phyloP scores from a whole-genome alignment of 176 grass and related monocot species.

The Zea luxurians region DNA sequence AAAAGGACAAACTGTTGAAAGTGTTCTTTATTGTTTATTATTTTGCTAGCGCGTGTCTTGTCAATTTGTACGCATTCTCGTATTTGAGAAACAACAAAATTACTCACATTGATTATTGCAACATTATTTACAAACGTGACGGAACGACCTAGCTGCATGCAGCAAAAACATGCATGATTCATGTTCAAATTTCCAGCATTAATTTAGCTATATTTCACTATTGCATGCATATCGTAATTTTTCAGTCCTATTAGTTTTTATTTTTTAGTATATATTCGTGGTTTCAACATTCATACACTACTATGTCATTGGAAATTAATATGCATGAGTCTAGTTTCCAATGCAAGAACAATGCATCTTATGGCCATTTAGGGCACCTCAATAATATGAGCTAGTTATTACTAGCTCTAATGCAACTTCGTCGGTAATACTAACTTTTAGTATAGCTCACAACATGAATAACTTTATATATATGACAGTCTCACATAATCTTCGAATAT shows the following conservation, averaged over 20 bases:
- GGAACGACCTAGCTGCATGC: too few species aligned
- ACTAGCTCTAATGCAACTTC: not conserved
- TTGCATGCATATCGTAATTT: not conserved
- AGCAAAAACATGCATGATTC: too few species aligned
- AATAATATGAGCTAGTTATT: not conserved
- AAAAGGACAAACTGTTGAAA: not conserved
- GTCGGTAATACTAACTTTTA: too few species aligned
- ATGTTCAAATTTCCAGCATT: not conserved
- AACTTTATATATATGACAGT: too few species aligned
- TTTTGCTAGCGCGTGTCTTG: not conserved
- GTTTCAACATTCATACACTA: not conserved
- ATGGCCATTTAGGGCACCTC: not conserved
- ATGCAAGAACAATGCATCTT: not conserved
- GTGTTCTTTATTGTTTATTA: not conserved
- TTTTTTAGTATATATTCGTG: not conserved
- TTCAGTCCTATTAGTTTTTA: not conserved
- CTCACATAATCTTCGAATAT: too few species aligned
- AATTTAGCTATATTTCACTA: not conserved
- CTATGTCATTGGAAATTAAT: not conserved
- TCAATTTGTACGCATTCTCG: not conserved
- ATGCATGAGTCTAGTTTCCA: not conserved
- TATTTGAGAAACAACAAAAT: not conserved
- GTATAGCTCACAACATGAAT: too few species aligned
- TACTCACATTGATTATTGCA: not conserved
- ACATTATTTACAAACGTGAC: not conserved